These are phyloP conservation scores for Russula ochroleuca DNA, from an alignment of 768 basidiomycete species.

Conservation along the genomic window DNA sequence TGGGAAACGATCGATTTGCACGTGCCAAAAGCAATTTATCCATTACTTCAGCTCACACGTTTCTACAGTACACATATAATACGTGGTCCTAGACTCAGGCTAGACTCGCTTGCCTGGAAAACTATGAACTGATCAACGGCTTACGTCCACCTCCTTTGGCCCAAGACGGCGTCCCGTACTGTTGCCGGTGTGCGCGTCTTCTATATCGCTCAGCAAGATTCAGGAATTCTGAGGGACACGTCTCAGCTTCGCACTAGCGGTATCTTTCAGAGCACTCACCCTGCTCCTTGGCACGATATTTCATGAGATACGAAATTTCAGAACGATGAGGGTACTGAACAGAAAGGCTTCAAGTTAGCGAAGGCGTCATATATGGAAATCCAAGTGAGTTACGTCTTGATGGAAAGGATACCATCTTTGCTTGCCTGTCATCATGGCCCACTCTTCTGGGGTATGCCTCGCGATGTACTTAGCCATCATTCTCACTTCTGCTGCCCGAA, in stretches of 20 bases:
- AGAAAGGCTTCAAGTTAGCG: not conserved
- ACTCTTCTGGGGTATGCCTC: constrained; percentile 37
- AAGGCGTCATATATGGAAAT: not conserved
- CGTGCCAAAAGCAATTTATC: constrained; percentile 12
- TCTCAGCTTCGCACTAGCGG: not conserved
- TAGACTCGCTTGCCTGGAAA: constrained; percentile 18
- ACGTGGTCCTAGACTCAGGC: constrained; percentile 7
- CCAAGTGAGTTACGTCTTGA: constrained; percentile 41
- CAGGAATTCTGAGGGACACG: constrained; percentile 14
- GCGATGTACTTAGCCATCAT: constrained; percentile 58
- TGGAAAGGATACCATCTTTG: constrained; percentile 56
- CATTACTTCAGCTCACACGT: constrained; percentile 10
- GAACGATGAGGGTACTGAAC: constrained; percentile 20
- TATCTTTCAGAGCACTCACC: constrained; percentile 8
- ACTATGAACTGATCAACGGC: constrained; percentile 3
- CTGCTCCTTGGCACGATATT: constrained; percentile 17
- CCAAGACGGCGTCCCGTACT: constrained; percentile 31
- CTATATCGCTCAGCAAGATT: constrained; percentile 32
- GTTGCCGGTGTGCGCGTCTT: constrained; percentile 23
- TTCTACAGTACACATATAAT: constrained; percentile 9
- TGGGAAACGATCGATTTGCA: constrained; percentile 21
- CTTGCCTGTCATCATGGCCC: constrained; percentile 38
- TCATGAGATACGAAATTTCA: constrained; percentile 4
- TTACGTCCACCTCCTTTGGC: constrained; percentile 21
- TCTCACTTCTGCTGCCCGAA: constrained; percentile 60